Base-by-base conservation (phyloP, 257 asterid species). In the Fraxinus pennsylvanica region DNA sequence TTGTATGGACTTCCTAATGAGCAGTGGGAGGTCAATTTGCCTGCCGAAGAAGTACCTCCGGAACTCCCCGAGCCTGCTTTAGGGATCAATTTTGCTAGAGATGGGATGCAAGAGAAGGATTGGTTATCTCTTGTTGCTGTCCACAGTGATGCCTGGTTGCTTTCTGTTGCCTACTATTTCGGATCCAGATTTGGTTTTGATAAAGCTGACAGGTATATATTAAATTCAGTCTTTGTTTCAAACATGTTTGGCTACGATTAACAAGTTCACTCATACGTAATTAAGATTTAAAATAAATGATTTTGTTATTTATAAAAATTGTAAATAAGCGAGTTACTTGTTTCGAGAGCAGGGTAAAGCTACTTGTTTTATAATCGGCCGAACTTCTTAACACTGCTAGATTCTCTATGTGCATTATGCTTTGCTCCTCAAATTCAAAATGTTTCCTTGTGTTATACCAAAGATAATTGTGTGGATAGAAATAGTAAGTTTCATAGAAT, bases 111-210 rank as follows among this genome's bases (percentile, higher is more conserved):
- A 80, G 85, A 74, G 21, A 87, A 87, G 61, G 89, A 87, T 50
- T 87, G 89, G 90, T 43, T 87, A 52, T 81, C 90, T 22, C 76
- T 82, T 27, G 83, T 87, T 50, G 84, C 89, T 68, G 84, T 76
- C 54, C 90, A 87, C 75, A 83, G 90, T 75, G 88, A 87, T 66
- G 84, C 90, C 17, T 87, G 90, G 90, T 77, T 85, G 76, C 82
- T 85, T 72, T 70, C 86, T 43, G 86, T 87, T 74, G 80, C 91
- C 72, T 87, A 83, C 78, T 83, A 77, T 78, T 80, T 76, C 32
- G 89, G 86, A 72, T 77, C 86, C 43, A 83, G 89, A 72, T 81
- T 80, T 75, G 85, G 85, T 73, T 83, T 87, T 71, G 85, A 84
- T 71, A 85, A 83, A 78, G 82, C 84, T 22, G 87, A 83, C 70